Conservation (phyloP, 73 alveolate species). For the Symbiodinium natans region DNA sequence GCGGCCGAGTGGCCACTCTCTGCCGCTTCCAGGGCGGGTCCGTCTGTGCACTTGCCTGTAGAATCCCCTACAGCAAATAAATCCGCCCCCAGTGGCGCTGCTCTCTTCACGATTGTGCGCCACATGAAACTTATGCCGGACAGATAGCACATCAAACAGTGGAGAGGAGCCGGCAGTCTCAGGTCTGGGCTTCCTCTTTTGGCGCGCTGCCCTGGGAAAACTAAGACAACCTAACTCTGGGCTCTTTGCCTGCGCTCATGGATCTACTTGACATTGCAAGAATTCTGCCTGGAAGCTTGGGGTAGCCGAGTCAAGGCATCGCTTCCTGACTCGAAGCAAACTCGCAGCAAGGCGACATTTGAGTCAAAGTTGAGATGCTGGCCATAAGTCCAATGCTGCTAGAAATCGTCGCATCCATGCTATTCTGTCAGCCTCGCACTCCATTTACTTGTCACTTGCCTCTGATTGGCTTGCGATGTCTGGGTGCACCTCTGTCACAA, state of each 20-base stretch:
- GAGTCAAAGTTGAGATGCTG: not conserved
- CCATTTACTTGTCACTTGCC: not conserved
- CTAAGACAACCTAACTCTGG: not conserved
- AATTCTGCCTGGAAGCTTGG: not conserved
- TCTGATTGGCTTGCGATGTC: no score
- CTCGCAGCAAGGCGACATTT: not conserved
- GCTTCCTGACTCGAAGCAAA: not conserved
- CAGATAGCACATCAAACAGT: no score
- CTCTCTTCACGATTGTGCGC: no score
- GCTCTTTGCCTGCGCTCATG: not conserved
- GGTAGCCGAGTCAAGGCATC: not conserved
- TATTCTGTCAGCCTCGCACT: conserved; percentile 31
- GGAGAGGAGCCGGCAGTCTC: no score
- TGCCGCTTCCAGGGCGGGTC: not conserved
- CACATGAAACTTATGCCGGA: no score
- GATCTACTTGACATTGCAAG: not conserved
- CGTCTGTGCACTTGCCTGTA: not conserved
- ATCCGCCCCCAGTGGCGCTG: not conserved
- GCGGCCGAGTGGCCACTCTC: not conserved
- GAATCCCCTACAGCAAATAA: not conserved
- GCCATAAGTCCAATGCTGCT: conserved; percentile 58
- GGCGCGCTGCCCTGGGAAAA: not conserved
- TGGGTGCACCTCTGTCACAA: not conserved
- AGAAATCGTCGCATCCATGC: conserved; percentile 84
- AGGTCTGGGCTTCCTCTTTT: not conserved